Evolutionary conservation across 192 early-diverging fungal species (phyloP).

Genomic region (Gaertneriomyces sp.): DNA sequence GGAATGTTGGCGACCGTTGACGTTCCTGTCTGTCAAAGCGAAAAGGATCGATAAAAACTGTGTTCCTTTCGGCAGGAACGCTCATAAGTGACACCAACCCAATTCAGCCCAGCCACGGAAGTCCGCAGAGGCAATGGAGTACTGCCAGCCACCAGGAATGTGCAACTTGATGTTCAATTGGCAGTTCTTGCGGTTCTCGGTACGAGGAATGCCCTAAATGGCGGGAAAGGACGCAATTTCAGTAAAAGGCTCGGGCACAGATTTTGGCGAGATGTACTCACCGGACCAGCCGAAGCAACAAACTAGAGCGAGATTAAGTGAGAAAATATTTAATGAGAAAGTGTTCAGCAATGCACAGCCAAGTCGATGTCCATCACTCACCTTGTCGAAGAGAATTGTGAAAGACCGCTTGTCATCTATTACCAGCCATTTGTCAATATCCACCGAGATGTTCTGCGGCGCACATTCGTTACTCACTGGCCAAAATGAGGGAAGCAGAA

Average conservation of each 20-base stretch:
- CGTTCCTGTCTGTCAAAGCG: slow-evolving; percentile 1
- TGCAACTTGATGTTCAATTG: slow-evolving; percentile 26
- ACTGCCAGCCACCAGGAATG: slow-evolving; percentile 28
- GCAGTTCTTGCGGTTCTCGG: slow-evolving; percentile 36
- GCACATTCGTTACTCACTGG: background rate
- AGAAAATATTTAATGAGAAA: too few relatives aligned
- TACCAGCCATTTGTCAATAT: background rate
- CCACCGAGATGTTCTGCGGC: background rate
- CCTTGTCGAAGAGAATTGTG: slow-evolving; percentile 27
- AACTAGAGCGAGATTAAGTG: background rate
- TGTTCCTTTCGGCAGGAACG: too few relatives aligned
- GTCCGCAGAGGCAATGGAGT: slow-evolving; percentile 30
- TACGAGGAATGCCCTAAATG: slow-evolving; percentile 10
- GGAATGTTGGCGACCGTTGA: slow-evolving; percentile 20
- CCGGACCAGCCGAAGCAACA: slow-evolving; percentile 25
- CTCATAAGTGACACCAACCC: too few relatives aligned
- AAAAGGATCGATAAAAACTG: too few relatives aligned
- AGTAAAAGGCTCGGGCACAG: background rate
- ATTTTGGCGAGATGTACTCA: background rate
- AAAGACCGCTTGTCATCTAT: slow-evolving; percentile 23
- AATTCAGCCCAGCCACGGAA: slow-evolving; percentile 33
- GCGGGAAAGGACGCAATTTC: too few relatives aligned
- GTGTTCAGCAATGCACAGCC: too few relatives aligned
- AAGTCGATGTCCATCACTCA: too few relatives aligned
- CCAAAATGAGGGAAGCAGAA: background rate